A percentile compares a stretch with the other conserved stretches of the same genome.
phyloP scores from a whole-genome alignment of 768 basidiomycete genomes.

The Epithele typhae region DNA sequence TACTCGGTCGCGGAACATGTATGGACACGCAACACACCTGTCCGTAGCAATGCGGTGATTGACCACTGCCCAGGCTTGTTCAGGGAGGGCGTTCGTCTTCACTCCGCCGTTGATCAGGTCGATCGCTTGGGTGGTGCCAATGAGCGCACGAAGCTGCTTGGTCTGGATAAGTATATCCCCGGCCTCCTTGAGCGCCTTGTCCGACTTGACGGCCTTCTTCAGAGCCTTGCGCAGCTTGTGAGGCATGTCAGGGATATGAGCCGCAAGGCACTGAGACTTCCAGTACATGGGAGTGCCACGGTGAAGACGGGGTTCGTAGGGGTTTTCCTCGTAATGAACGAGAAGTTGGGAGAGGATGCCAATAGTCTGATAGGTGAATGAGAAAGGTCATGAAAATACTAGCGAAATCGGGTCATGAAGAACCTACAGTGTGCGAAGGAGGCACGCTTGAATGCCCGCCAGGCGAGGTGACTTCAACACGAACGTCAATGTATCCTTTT shows the following conservation, averaged over 20 bases:
- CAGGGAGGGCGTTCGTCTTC: conserved; percentile 44
- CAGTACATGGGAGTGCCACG: conserved; percentile 30
- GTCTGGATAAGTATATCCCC: conserved; percentile 28
- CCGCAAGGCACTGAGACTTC: conserved; percentile 39
- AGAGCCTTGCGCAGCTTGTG: conserved; percentile 25
- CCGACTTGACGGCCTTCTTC: conserved; percentile 21
- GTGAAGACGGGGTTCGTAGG: conserved; percentile 28
- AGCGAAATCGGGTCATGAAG: background rate
- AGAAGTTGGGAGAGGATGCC: conserved; percentile 49
- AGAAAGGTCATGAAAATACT: background rate
- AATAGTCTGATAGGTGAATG: conserved; percentile 33
- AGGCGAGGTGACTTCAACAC: conserved; percentile 38
- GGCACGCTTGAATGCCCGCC: conserved; percentile 57
- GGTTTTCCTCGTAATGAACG: conserved; percentile 43
- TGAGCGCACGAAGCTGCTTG: conserved; percentile 21
- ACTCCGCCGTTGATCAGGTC: conserved; percentile 38
- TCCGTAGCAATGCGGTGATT: conserved; percentile 26
- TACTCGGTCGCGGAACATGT: background rate
- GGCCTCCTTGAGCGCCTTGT: conserved; percentile 30
- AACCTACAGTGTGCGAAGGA: conserved; percentile 44
- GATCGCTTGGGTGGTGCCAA: conserved; percentile 41
- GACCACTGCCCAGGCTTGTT: conserved; percentile 26
- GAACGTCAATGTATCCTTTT: conserved; percentile 41
- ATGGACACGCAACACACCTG: conserved; percentile 12
- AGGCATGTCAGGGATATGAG: conserved; percentile 36